Percentiles rank a stretch among this genome's conserved stretches.
Conservation (phyloP, 345 rosid genomes). For the Cardamine chenopodiifolia region DNA sequence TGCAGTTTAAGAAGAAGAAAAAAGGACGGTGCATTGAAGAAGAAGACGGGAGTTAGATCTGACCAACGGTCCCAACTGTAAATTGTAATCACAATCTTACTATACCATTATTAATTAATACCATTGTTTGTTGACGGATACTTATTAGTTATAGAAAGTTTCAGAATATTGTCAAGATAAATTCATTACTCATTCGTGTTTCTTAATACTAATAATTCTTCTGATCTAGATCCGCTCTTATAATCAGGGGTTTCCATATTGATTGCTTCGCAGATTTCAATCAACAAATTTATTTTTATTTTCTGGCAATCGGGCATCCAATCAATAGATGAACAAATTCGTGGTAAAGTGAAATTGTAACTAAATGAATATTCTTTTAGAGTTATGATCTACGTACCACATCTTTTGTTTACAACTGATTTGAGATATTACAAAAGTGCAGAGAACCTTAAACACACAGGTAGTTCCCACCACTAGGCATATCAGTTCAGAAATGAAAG, state of each 20-base stretch:
- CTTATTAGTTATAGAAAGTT: background rate
- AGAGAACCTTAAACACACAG: background rate
- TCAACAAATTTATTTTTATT: background rate
- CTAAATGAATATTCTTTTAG: background rate
- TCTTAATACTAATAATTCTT: background rate
- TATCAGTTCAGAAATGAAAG: background rate
- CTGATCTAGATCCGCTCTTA: background rate
- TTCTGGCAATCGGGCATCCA: background rate
- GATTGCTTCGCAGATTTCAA: background rate
- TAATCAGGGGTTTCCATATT: background rate
- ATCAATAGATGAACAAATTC: background rate
- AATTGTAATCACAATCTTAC: slow-evolving; percentile 23
- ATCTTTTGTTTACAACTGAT: background rate
- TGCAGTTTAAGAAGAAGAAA: background rate
- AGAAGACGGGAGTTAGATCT: slow-evolving; percentile 24
- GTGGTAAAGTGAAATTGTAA: background rate
- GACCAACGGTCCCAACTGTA: slow-evolving; percentile 44
- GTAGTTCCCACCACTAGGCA: background rate
- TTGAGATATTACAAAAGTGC: background rate
- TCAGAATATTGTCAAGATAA: background rate
- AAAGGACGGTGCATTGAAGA: slow-evolving; percentile 51
- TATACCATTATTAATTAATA: background rate
- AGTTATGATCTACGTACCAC: background rate
- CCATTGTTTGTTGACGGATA: slow-evolving; percentile 1
- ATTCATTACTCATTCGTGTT: background rate